Evolutionary conservation across 139 green algal species (phyloP).

Genomic region (Haematococcus lacustris): DNA sequence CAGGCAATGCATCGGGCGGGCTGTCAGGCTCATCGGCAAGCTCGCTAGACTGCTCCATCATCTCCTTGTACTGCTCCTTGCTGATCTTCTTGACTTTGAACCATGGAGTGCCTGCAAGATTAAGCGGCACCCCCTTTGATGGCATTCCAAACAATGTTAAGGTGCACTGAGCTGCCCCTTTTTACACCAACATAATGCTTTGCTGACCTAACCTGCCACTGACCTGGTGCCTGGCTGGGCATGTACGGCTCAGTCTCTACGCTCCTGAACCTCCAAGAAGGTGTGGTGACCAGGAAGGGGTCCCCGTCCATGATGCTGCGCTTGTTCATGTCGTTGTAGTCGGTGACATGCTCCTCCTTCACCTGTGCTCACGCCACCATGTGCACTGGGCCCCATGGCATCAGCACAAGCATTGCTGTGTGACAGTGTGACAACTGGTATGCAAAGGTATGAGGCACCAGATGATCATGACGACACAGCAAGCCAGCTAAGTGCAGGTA

Average conservation of each 20-base stretch:
- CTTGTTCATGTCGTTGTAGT: constrained; percentile 33
- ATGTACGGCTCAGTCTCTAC: constrained; percentile 46
- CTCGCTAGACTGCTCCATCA: no score
- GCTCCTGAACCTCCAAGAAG: constrained; percentile 31
- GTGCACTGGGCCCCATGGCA: no score
- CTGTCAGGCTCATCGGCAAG: no score
- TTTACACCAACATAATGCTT: no score
- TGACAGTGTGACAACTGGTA: no score
- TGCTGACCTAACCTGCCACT: no score
- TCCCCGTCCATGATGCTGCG: constrained; percentile 52
- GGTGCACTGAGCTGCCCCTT: no score
- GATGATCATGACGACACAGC: background rate
- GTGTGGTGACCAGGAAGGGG: constrained; percentile 28
- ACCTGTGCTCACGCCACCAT: background rate
- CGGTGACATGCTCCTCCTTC: constrained; percentile 32
- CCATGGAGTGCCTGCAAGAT: constrained; percentile 29
- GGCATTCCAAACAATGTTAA: no score
- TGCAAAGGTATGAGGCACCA: background rate
- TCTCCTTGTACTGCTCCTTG: constrained; percentile 48
- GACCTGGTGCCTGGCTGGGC: constrained; percentile 10
- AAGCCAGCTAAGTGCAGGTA: no score
- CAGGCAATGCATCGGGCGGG: no score
- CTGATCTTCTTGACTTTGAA: constrained; percentile 38
- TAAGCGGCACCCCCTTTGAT: no score
- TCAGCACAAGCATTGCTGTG: no score